Percentiles rank a stretch among this genome's conserved stretches.
These are phyloP conservation scores for Fusarium sp. DNA, from an alignment of 2,329 filamentous ascomycete species.

Conservation along the genomic window DNA sequence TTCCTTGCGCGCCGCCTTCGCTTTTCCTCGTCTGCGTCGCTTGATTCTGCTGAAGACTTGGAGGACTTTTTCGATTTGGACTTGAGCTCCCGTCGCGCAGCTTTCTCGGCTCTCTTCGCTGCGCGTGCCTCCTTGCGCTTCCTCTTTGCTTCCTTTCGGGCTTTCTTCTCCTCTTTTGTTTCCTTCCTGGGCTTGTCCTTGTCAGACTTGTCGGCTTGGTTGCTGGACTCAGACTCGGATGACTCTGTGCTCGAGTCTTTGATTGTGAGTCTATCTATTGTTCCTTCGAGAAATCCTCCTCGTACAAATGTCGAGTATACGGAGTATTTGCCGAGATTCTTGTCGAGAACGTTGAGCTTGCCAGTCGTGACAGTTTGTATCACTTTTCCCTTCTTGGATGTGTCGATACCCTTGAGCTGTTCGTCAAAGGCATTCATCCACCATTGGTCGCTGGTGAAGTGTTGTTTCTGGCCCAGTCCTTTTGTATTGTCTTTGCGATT, in stretches of 20 bases:
- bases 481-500: conserved; percentile 83
- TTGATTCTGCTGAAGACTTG: conserved; percentile 46
- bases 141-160: conserved; percentile 49
- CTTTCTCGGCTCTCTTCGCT: conserved; percentile 36
- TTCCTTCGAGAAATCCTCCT: conserved; percentile 81
- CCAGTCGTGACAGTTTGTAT: conserved; percentile 66
- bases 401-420: conserved; percentile 83
- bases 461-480: conserved; percentile 82
- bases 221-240: conserved; percentile 41
- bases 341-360: conserved; percentile 66
- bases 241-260: conserved; percentile 45
- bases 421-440: conserved; percentile 96
- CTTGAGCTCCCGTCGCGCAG: conserved; percentile 40
- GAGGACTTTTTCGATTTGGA: conserved; percentile 41
- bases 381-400: conserved; percentile 65
- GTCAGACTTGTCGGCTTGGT: conserved; percentile 45
- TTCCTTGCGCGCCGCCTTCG: conserved; percentile 56
- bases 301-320: conserved; percentile 88
- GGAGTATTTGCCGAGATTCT: conserved; percentile 67
- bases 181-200: conserved; percentile 46
- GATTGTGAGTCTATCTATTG: conserved; percentile 56
- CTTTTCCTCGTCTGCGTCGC: conserved; percentile 57
- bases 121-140: conserved; percentile 45
- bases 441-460: conserved; percentile 84
- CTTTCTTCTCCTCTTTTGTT: conserved; percentile 57